Conservation (phyloP, 2,329 filamentous ascomycete genomes). For the Ophiostoma novo-ulmi region DNA sequence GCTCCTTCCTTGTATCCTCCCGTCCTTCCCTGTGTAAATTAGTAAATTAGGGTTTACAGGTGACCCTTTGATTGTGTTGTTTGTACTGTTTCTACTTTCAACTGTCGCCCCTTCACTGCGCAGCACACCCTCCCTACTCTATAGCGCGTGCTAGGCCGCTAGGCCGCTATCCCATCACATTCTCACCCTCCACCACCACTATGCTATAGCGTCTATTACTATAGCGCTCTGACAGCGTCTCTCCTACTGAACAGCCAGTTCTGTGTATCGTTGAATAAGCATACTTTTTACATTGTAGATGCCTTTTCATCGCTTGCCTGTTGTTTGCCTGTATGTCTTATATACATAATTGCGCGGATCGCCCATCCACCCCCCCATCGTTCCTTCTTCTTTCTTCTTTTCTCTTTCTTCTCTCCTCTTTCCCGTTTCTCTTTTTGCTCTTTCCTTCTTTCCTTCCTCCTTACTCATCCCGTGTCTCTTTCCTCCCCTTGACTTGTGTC, state of each 20-base stretch:
- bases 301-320: not conserved
- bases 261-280: not conserved
- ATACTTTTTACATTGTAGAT: not conserved
- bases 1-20: slow-evolving; percentile 2
- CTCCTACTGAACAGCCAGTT: not conserved
- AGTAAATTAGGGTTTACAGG: not conserved
- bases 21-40: slow-evolving; percentile 7
- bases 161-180: not conserved
- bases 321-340: not conserved
- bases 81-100: too few relatives aligned
- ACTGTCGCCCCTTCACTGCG: not conserved
- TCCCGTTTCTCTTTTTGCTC: not conserved
- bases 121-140: not conserved
- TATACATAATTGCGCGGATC: slow-evolving; percentile 21
- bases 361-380: slow-evolving; percentile 15
- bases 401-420: not conserved
- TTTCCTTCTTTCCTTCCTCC: not conserved
- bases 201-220: not conserved
- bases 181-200: not conserved
- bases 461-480: not conserved
- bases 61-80: not conserved
- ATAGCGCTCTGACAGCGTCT: too few relatives aligned
- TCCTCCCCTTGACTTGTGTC: not conserved
- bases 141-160: slow-evolving; percentile 15
- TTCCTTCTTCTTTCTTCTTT: slow-evolving; percentile 17